A percentile compares a stretch with the other conserved stretches of the same genome.
Conservation (phyloP, 2,329 filamentous ascomycete species). For the Trichoderma sp. region DNA sequence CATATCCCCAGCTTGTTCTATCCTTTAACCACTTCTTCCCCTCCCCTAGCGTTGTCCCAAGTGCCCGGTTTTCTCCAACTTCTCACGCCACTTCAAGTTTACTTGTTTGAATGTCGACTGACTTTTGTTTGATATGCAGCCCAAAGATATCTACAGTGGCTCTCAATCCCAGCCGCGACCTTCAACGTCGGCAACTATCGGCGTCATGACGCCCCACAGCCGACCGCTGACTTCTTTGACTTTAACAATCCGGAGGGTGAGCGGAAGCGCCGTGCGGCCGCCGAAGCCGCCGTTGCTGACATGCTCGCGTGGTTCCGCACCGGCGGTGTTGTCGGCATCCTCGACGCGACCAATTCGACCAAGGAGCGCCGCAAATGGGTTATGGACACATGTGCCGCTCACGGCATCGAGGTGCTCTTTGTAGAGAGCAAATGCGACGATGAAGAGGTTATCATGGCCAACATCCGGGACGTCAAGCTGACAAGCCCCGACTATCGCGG, state of each 20-base stretch:
- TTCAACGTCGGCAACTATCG: constrained; percentile 99
- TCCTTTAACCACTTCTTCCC: not conserved
- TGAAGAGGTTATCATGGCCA: constrained; percentile 95
- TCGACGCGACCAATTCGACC: constrained; percentile 97
- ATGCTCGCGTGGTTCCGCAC: constrained; percentile 91
- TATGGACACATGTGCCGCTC: constrained; percentile 71
- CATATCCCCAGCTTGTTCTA: not conserved
- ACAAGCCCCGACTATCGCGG: constrained; percentile 93
- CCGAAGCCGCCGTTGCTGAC: constrained; percentile 87
- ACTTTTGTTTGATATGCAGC: constrained; percentile 53
- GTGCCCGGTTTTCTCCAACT: constrained; percentile 15
- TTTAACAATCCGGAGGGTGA: constrained; percentile 88
- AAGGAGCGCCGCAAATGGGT: constrained; percentile 91
- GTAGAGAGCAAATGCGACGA: constrained; percentile 98
- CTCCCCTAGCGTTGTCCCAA: constrained; percentile 14
- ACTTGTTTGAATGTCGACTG: not conserved
- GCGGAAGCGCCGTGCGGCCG: constrained; percentile 81
- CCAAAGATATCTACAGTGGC: constrained; percentile 93
- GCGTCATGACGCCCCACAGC: constrained; percentile 84
- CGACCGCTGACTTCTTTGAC: constrained; percentile 94
- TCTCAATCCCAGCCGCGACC: constrained; percentile 88
- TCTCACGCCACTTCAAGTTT: constrained; percentile 20
- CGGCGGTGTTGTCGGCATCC: constrained; percentile 83
- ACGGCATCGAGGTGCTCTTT: constrained; percentile 87
- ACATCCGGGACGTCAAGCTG: constrained; percentile 96